Percentiles rank a stretch among this genome's conserved stretches.
Evolutionary conservation across 2,329 filamentous ascomycete species (phyloP).

Genomic region (Ilyonectria robusta): DNA sequence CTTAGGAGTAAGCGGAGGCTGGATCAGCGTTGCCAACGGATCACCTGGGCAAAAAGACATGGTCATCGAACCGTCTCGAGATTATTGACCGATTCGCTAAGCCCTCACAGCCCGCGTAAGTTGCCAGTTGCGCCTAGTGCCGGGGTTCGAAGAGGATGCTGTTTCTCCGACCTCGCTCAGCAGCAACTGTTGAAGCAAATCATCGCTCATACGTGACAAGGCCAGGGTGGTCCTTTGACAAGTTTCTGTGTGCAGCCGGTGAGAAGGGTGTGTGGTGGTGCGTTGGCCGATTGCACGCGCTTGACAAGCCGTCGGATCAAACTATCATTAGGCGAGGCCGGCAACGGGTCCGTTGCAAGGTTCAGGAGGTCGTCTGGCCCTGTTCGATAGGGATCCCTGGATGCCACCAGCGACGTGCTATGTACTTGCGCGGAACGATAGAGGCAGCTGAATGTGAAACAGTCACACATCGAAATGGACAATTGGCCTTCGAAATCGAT

Average conservation of each 20-base stretch:
- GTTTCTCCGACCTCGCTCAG: background rate
- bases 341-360: slow-evolving; percentile 40
- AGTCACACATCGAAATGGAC: slow-evolving; percentile 26
- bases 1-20: slow-evolving; percentile 6
- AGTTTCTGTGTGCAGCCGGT: background rate
- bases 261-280: slow-evolving; percentile 6
- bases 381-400: slow-evolving; percentile 29
- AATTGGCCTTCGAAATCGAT: slow-evolving; percentile 19
- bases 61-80: background rate
- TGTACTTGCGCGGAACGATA: background rate
- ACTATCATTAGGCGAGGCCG: slow-evolving; percentile 43
- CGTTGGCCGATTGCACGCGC: slow-evolving; percentile 18
- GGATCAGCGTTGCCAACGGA: slow-evolving; percentile 25
- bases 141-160: background rate
- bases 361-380: slow-evolving; percentile 29
- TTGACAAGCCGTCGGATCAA: slow-evolving; percentile 24
- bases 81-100: slow-evolving; percentile 14
- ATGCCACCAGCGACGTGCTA: slow-evolving; percentile 32
- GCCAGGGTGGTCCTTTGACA: background rate
- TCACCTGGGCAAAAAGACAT: slow-evolving; percentile 8
- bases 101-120: background rate
- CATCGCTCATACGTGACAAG: background rate
- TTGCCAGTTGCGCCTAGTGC: too few species aligned
- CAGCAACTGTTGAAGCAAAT: background rate
- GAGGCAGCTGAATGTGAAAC: slow-evolving; percentile 43